Percentiles rank a stretch among this genome's conserved stretches.
Conservation (phyloP, 2,329 filamentous ascomycete genomes). For the Trichoderma sp. region DNA sequence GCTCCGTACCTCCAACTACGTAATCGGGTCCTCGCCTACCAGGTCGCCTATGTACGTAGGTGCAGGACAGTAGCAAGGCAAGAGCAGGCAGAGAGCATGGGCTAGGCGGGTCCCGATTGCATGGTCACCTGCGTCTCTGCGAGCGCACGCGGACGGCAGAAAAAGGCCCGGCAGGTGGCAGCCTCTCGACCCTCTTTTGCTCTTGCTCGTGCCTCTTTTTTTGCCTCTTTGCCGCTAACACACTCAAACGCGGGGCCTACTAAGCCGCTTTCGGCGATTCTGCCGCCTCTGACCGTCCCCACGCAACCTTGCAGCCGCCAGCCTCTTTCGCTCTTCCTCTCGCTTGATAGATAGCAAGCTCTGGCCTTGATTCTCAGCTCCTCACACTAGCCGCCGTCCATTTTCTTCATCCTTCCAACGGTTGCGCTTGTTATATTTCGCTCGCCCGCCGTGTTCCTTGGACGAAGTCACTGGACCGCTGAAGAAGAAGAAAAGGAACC, state of each 20-base stretch:
- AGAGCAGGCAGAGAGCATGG: not conserved
- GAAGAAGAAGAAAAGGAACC: not conserved
- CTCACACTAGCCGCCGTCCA: not conserved
- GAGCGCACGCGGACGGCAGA: slow-evolving; percentile 3
- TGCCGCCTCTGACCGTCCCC: slow-evolving; percentile 33
- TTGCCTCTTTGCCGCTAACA: slow-evolving; percentile 16
- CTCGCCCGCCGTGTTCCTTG: not conserved
- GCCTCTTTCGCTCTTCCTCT: slow-evolving; percentile 26
- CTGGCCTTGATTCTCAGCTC: not conserved
- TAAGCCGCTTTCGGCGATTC: slow-evolving; percentile 24
- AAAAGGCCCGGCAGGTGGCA: not conserved
- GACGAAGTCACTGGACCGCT: slow-evolving; percentile 9
- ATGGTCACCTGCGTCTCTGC: slow-evolving; percentile 13
- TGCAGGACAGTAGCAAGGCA: not conserved
- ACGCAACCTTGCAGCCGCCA: slow-evolving; percentile 18
- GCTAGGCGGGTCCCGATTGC: not conserved
- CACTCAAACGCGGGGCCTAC: slow-evolving; percentile 18
- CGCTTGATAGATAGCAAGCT: slow-evolving; percentile 6
- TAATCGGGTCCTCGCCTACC: not conserved
- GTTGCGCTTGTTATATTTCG: not conserved
- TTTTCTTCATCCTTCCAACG: not conserved
- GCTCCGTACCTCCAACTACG: not conserved
- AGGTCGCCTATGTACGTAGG: not conserved
- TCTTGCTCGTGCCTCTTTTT: not conserved
- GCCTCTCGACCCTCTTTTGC: not conserved